phyloP scores from a whole-genome alignment of 2,329 filamentous ascomycete genomes.

The Cryphonectria radicalis region DNA sequence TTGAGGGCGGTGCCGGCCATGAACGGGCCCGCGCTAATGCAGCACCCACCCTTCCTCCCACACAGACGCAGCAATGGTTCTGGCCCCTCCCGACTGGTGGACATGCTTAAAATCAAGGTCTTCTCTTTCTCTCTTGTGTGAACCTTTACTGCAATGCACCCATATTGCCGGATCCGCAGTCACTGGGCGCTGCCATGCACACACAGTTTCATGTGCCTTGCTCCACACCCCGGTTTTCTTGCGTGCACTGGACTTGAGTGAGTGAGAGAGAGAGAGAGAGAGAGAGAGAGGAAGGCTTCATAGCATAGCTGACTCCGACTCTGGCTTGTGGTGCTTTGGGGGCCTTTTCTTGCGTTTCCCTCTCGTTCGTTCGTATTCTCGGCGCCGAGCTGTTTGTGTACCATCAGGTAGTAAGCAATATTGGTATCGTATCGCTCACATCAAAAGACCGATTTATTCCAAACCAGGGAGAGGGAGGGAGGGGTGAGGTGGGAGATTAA shows the following conservation, averaged over 20 bases:
- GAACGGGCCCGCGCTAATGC: background rate
- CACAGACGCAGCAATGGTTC: background rate
- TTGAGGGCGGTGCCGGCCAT: background rate
- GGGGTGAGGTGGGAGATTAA: background rate
- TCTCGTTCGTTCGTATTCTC: background rate
- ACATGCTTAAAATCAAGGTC: background rate
- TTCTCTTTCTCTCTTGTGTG: background rate
- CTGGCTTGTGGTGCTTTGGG: background rate
- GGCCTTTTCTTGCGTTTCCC: background rate
- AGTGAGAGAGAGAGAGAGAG: background rate
- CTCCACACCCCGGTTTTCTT: background rate
- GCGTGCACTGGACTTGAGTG: background rate
- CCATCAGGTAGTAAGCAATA: background rate
- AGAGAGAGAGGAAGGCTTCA: background rate
- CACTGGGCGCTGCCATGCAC: slow-evolving; percentile 1
- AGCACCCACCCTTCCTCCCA: background rate
- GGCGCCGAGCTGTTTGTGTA: background rate
- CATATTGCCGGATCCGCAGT: slow-evolving; percentile 1
- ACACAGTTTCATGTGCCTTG: background rate
- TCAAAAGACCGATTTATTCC: background rate
- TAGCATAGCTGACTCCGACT: background rate
- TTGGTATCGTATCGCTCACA: background rate
- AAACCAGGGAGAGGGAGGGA: background rate
- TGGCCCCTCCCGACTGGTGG: slow-evolving; percentile 15
- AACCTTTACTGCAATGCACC: background rate